Percentiles rank a stretch among this genome's conserved stretches.
Conservation (phyloP, 208 protist genomes). For the Acanthamoeba castellanii region DNA sequence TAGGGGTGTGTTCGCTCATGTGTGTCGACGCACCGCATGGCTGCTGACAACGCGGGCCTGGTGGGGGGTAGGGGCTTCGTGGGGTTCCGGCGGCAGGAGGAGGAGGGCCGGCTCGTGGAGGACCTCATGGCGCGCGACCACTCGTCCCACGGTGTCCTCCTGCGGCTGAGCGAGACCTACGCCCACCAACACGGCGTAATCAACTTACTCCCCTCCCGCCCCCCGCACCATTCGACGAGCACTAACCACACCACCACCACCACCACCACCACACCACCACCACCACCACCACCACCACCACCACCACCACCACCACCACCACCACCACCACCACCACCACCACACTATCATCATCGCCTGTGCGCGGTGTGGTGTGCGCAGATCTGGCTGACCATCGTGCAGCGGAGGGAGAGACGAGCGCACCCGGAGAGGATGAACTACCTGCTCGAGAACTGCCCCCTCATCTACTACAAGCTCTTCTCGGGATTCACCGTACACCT, state of each 20-base stretch:
- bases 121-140: background rate
- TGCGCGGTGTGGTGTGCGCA: background rate
- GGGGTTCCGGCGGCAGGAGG: conserved; percentile 13
- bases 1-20: no score
- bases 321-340: no score
- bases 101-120: conserved; percentile 17
- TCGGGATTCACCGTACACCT: conserved; percentile 22
- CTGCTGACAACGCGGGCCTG: background rate
- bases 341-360: background rate
- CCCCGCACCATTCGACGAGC: background rate
- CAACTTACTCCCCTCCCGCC: no score
- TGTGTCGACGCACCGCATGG: no score
- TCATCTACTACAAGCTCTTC: conserved; percentile 68
- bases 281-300: no score
- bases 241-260: no score
- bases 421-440: background rate
- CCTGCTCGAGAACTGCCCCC: conserved; percentile 25
- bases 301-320: no score
- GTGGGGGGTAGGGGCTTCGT: background rate
- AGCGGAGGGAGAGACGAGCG: background rate
- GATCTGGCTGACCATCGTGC: conserved; percentile 67
- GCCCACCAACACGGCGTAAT: conserved; percentile 41
- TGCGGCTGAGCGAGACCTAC: conserved; percentile 63
- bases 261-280: no score
- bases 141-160: background rate